Evolutionary conservation across 2,329 filamentous ascomycete species (phyloP).

Genomic region (Fusarium compactum): DNA sequence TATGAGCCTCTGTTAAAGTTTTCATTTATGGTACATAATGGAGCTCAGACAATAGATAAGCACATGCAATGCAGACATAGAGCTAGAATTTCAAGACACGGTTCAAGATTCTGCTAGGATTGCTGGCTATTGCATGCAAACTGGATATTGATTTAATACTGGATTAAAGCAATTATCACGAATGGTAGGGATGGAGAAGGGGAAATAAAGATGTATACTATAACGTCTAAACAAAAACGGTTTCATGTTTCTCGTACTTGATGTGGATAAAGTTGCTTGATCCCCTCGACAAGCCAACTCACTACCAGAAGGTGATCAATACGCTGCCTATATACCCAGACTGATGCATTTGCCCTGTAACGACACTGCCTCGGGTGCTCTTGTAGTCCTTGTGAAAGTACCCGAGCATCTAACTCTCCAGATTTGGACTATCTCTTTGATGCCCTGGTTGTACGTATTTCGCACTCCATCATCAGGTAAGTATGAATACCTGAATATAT

Average conservation of each 20-base stretch:
- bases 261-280: neutral
- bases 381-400: too few relatives aligned
- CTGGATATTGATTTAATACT: neutral
- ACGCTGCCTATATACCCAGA: neutral
- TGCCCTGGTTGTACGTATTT: too few relatives aligned
- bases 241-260: neutral
- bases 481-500: too few relatives aligned
- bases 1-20: neutral
- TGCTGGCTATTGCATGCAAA: neutral
- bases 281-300: neutral
- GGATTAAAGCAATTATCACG: fast-evolving
- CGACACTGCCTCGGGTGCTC: too few relatives aligned
- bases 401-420: too few relatives aligned
- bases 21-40: neutral
- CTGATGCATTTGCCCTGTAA: too few relatives aligned
- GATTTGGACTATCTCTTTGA: too few relatives aligned
- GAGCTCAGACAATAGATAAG: neutral
- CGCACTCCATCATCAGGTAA: too few relatives aligned
- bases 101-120: neutral
- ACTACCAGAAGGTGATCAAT: neutral
- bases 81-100: slow-evolving; percentile 1
- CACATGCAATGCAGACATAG: neutral
- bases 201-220: neutral
- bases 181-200: fast-evolving
- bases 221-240: neutral